phyloP scores from a whole-genome alignment of 257 asterid genomes.

The Voacanga thouarsii region DNA sequence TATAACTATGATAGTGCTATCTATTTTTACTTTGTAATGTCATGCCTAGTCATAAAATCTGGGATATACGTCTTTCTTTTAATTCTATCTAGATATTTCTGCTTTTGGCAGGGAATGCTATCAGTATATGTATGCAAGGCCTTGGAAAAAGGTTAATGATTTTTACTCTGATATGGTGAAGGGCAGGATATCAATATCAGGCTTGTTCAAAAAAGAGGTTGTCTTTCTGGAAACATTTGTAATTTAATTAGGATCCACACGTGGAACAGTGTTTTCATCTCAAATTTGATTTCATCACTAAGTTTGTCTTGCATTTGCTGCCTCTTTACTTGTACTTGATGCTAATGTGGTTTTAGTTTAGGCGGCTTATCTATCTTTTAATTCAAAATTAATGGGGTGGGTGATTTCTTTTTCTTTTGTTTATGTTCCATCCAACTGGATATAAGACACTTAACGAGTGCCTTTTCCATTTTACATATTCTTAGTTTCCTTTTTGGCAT shows the following conservation, averaged over 20 bases:
- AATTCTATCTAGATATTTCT: background rate
- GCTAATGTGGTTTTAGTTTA: background rate
- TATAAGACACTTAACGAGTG: background rate
- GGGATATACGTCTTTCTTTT: background rate
- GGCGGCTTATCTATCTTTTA: background rate
- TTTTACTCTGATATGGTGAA: conserved; percentile 70
- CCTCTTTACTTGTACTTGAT: conserved; percentile 1
- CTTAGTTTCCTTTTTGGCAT: background rate
- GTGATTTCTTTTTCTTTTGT: background rate
- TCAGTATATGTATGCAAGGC: conserved; percentile 72
- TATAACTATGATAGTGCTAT: background rate
- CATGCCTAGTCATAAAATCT: background rate
- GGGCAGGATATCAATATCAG: conserved; percentile 47
- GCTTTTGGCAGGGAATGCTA: conserved; percentile 72
- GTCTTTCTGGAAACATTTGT: conserved; percentile 8
- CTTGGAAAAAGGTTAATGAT: conserved; percentile 66
- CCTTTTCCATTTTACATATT: background rate
- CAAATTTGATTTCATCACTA: background rate
- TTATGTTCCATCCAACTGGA: background rate
- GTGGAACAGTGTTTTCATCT: background rate
- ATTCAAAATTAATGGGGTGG: background rate
- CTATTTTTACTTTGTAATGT: background rate
- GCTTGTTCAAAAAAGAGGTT: conserved; percentile 67
- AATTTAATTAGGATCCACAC: background rate
- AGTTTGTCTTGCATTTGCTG: background rate